These are phyloP conservation scores for Lasiodiplodia sp. DNA, from an alignment of 2,329 filamentous ascomycete genomes.

Conservation along the genomic window DNA sequence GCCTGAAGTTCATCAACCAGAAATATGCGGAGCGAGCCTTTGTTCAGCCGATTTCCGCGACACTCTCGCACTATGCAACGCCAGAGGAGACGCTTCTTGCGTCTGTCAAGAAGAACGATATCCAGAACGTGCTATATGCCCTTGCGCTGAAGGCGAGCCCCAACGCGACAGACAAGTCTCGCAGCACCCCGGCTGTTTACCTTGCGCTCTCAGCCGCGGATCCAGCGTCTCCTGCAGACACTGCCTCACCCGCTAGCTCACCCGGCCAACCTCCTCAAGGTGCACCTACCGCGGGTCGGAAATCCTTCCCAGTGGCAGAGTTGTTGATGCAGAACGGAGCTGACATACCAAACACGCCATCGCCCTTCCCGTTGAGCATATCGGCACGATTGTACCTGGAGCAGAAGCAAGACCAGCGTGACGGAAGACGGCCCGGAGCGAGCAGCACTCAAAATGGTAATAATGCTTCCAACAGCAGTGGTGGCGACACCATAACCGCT, in stretches of 20 bases:
- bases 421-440: slow-evolving; percentile 39
- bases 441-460: slow-evolving; percentile 14
- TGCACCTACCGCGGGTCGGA: slow-evolving; percentile 51
- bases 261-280: slow-evolving; percentile 52
- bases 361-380: slow-evolving; percentile 82
- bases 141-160: slow-evolving; percentile 86
- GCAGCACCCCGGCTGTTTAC: slow-evolving; percentile 88
- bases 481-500: slow-evolving; percentile 67
- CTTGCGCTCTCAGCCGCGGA: slow-evolving; percentile 92
- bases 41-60: slow-evolving; percentile 78
- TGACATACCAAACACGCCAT: slow-evolving; percentile 77
- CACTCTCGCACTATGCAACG: slow-evolving; percentile 76
- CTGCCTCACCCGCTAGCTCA: slow-evolving; percentile 52
- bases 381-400: slow-evolving; percentile 86
- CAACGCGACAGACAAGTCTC: slow-evolving; percentile 83
- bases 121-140: slow-evolving; percentile 90
- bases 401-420: slow-evolving; percentile 66
- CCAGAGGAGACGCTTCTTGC: slow-evolving; percentile 89
- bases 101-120: slow-evolving; percentile 94
- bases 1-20: slow-evolving; percentile 90
- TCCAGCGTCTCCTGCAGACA: slow-evolving; percentile 74
- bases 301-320: slow-evolving; percentile 86
- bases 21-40: slow-evolving; percentile 90
- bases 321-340: slow-evolving; percentile 92
- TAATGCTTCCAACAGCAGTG: slow-evolving; percentile 33